Base-by-base conservation (phyloP, 768 basidiomycete species). In the Termitomyces sp. region DNA sequence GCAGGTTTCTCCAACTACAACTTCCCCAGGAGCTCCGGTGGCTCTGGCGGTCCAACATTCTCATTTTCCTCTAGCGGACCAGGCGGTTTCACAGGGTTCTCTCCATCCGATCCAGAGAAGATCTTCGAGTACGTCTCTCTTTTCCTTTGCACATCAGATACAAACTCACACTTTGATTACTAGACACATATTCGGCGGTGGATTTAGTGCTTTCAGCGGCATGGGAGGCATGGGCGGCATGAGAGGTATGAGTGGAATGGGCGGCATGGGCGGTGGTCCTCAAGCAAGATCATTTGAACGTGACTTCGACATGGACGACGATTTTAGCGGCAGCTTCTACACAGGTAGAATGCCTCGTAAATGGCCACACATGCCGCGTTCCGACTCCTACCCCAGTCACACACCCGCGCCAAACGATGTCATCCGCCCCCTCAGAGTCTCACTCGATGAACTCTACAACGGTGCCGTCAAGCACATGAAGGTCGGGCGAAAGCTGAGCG, bases 401-500 rank as follows among this genome's bases (percentile, higher is more conserved):
- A n/a, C n/a, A n/a, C n/a, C n/a, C n/a, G n/a, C n/a, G n/a, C n/a
- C n/a, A n/a, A n/a, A n/a, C n/a, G n/a, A n/a, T n/a, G 87, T 95
- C 71, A 85, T 81, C 18, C 87, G 89, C 42, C 93, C 94, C 0
- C 84, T 97, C 67, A 92, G 92, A 68, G 78, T 97, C 22, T 84
- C 93, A 0, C 79, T 98, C 5, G 85, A 92, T 65, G 95, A 98
- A 39, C 84, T 99, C 16, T 95, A 91, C 75, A 79, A 78, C 50
- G 97, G 97, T 12, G 79, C 88, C 2, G 87, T 87, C 28, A 99
- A 98, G 74, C 92, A 86, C 67, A 83, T 99, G 56, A 95, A 94
- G 73, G 86, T 98, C 59, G 87, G 88, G 7, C 86, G 95, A 56
- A 83, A 84, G 65, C 75, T 89, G 49, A 73, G 88, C n/a, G 79